Percentiles rank a stretch among this genome's conserved stretches.
phyloP scores from a whole-genome alignment of 352 stramenopile species.

The Globisporangium heterothallicum region DNA sequence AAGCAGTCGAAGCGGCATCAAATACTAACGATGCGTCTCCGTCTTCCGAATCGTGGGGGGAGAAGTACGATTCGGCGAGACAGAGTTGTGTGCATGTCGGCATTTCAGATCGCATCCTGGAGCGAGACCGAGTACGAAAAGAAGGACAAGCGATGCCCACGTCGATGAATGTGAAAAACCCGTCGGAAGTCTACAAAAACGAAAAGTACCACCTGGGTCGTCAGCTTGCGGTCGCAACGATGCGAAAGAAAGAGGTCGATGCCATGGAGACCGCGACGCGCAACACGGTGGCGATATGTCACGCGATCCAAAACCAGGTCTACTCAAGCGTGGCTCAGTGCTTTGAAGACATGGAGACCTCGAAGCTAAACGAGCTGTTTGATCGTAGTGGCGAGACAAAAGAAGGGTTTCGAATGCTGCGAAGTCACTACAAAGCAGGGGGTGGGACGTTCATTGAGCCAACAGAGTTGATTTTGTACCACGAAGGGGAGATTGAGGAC shows the following conservation, averaged over 20 bases:
- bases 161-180: constrained; percentile 46
- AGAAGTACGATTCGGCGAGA: constrained; percentile 45
- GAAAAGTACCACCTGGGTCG: constrained; percentile 57
- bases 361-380: constrained; percentile 43
- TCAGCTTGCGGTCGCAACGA: constrained; percentile 35
- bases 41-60: constrained; percentile 24
- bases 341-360: constrained; percentile 43
- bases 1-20: not conserved
- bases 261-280: constrained; percentile 53
- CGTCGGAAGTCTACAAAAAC: constrained; percentile 52
- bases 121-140: constrained; percentile 31
- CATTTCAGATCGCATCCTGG: constrained; percentile 61
- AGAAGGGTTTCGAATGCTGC: constrained; percentile 63
- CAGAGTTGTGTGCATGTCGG: constrained; percentile 67
- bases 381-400: constrained; percentile 38
- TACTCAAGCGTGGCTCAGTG: constrained; percentile 46
- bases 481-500: constrained; percentile 57
- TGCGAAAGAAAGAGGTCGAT: constrained; percentile 45
- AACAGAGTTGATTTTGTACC: constrained; percentile 54
- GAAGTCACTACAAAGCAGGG: constrained; percentile 43
- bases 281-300: constrained; percentile 58
- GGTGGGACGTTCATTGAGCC: constrained; percentile 41
- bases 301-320: constrained; percentile 34
- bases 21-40: not conserved
- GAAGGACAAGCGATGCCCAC: constrained; percentile 14